Evolutionary conservation across 225 moss, liverwort and hornwort genomes (phyloP), one percentile per base, ranked within the genome.

Genomic region (Antitrichia curtipendula): DNA sequence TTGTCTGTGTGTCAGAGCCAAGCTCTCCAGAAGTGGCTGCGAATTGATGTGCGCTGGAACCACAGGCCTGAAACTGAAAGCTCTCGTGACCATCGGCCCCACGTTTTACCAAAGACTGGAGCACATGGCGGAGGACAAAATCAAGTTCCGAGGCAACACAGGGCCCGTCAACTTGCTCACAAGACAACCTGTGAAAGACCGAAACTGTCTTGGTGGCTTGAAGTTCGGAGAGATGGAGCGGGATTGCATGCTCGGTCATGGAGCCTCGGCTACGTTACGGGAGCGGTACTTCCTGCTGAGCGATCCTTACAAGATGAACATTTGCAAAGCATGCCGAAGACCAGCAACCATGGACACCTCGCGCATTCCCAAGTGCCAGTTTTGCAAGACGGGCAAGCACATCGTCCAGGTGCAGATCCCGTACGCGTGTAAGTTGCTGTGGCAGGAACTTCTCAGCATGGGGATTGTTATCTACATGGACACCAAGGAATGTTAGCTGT

Each of bases 171-270:
- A 99, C 70, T 90, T 97, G 25, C 96, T 99, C 77, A 99, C 98
- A 18, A 90, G 98, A 34, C 98, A 99, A 80, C 98, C 98, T 28
- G 97, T 99, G 57, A 91, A 95, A 29, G 97, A 97, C 58, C 95
- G 98, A 36, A 95, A 97, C 83, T 82, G 92, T 10, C 93, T 95
- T 5, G 98, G 98, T 10, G 98, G 98, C 11, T 91, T 99, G 82
- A 99, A 99, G 71, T 99, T 99, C 74, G 98, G 98, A 31, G 98
- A 99, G 90, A 99, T 99, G 98, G 98, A 99, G 86, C 91, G 98
- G 50, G 98, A 99, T 6, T 99, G 98, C 85, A 94, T 99, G 92
- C 94, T 99, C 47, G 98, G 96, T 29, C 99, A 99, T 61, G 99
- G 99, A 49, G 99, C 99, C 58, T 92, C 99, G 57, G 95, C 97